phyloP scores from a whole-genome alignment of 768 basidiomycete species.

The Tylopilus plumbeoviolaceoides region DNA sequence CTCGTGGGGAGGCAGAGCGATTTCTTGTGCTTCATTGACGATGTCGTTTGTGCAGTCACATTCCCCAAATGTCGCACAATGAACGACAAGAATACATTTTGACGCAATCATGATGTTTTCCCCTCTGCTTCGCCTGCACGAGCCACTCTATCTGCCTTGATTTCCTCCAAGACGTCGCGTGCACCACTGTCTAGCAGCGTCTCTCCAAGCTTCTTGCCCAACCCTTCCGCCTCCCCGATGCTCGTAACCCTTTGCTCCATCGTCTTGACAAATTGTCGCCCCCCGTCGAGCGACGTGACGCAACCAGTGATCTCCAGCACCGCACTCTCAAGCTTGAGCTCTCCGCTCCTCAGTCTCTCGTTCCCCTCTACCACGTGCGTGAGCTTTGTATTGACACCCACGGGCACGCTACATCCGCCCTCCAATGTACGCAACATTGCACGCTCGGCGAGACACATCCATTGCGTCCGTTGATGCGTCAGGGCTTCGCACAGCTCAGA shows the following conservation, averaged over 20 bases:
- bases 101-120: slow-evolving; percentile 13
- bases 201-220: slow-evolving; percentile 66
- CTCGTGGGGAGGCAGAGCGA: slow-evolving; percentile 64
- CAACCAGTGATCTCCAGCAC: slow-evolving; percentile 68
- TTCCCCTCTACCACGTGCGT: slow-evolving; percentile 29
- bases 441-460: slow-evolving; percentile 79
- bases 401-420: slow-evolving; percentile 96
- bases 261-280: slow-evolving; percentile 63
- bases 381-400: slow-evolving; percentile 68
- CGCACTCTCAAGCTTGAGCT: slow-evolving; percentile 28
- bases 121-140: slow-evolving; percentile 40
- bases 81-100: slow-evolving; percentile 25
- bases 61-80: slow-evolving; percentile 11
- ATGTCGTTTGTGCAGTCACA: slow-evolving; percentile 13
- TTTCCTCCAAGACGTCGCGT: slow-evolving; percentile 74
- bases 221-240: slow-evolving; percentile 56
- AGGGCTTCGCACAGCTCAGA: slow-evolving; percentile 60
- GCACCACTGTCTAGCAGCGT: slow-evolving; percentile 69
- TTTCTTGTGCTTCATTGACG: slow-evolving; percentile 24
- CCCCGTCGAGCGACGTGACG: slow-evolving; percentile 81
- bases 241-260: slow-evolving; percentile 48
- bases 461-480: slow-evolving; percentile 75
- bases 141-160: slow-evolving; percentile 61
- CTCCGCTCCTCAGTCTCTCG: slow-evolving; percentile 31
- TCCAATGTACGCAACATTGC: slow-evolving; percentile 86